Conservation (phyloP, 2,329 filamentous ascomycete genomes). For the Calonectria honghensis region DNA sequence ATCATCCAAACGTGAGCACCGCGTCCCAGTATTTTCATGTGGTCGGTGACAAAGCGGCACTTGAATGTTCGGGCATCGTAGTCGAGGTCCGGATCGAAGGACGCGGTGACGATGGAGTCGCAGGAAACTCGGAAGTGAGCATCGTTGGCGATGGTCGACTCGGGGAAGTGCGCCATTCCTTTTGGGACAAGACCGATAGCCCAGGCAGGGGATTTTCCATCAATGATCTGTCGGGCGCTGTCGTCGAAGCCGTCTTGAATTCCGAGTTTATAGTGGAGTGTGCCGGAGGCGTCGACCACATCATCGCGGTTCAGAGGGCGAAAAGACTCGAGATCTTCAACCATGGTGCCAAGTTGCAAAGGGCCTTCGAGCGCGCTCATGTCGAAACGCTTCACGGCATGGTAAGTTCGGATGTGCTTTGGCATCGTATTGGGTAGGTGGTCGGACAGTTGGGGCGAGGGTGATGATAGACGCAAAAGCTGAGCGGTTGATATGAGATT, state of each 20-base stretch:
- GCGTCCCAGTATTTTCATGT: not conserved
- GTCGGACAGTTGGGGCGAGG: not conserved
- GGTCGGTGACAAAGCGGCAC: not conserved
- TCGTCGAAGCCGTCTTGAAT: not conserved
- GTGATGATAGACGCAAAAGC: not conserved
- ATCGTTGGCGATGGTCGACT: not conserved
- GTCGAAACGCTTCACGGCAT: not conserved
- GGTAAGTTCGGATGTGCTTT: not conserved
- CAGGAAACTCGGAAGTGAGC: not conserved
- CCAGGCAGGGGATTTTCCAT: not conserved
- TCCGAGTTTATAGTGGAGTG: not conserved
- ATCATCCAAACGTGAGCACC: not conserved
- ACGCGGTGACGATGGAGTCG: not conserved
- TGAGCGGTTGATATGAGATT: not conserved
- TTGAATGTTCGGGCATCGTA: not conserved
- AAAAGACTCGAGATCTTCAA: not conserved
- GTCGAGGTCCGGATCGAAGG: not conserved
- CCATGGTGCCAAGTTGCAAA: not conserved
- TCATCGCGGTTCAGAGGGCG: not conserved
- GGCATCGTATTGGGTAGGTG: not conserved
- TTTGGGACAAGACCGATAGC: not conserved
- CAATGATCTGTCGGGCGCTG: not conserved
- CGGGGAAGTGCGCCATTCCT: not conserved
- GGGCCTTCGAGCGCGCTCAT: not conserved
- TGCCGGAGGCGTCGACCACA: not conserved